Evolutionary conservation across 768 basidiomycete species (phyloP).

Genomic region (Termitomyces heimii): DNA sequence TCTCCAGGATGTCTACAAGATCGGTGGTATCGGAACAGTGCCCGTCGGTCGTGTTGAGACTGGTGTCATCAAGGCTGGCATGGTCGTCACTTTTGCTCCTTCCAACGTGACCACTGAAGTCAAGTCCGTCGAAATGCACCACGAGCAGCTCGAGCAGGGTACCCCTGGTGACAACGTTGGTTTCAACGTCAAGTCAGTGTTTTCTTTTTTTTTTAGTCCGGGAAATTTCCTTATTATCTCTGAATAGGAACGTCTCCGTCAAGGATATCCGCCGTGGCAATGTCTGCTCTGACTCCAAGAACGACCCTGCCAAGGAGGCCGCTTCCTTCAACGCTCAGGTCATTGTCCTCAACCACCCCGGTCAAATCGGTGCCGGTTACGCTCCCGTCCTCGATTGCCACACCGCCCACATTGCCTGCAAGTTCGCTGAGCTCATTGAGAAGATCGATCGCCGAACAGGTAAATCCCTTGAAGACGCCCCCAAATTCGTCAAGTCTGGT

Average conservation of each 20-base stretch:
- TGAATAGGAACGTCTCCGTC: conserved; percentile 91
- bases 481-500: conserved; percentile 99
- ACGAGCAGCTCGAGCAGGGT: conserved; percentile 95
- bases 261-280: conserved; percentile 99
- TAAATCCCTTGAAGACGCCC: conserved; percentile 79
- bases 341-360: conserved; percentile 99
- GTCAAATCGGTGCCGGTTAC: conserved; percentile 99
- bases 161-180: conserved; percentile 98
- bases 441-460: conserved; percentile 99
- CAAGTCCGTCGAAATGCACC: conserved; percentile 99
- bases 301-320: conserved; percentile 99
- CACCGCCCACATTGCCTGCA: conserved; percentile 99
- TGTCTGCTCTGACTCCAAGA: conserved; percentile 99
- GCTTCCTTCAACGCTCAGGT: conserved; percentile 99
- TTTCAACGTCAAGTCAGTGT: conserved; percentile 90
- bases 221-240: not conserved
- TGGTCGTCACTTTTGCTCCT: conserved; percentile 97
- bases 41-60: conserved; percentile 99
- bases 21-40: conserved; percentile 99
- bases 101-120: conserved; percentile 99
- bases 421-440: conserved; percentile 97
- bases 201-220: conserved; percentile 2
- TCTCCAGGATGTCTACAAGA: conserved; percentile 99
- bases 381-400: conserved; percentile 99
- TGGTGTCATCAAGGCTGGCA: conserved; percentile 99